Evolutionary conservation across 208 protist species (phyloP).

Genomic region (Trypanosomatidae sp.): DNA sequence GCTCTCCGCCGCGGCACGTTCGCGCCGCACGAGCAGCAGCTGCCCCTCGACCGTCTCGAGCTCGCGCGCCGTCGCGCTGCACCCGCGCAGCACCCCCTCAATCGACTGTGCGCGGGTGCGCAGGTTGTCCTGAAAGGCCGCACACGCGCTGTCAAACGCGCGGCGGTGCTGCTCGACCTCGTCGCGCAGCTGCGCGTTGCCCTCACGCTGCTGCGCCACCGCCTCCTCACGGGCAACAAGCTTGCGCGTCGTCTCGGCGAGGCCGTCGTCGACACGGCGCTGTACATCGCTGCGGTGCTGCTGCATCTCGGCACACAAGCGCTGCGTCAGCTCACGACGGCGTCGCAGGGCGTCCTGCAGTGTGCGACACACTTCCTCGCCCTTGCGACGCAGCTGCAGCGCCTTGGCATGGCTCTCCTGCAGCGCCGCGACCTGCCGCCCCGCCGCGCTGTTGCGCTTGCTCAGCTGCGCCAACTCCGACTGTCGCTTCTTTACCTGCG

Average conservation of each 20-base stretch:
- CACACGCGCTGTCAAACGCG: background rate
- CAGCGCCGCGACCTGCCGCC: constrained; percentile 17
- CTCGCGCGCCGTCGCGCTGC: constrained; percentile 19
- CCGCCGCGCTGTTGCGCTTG: constrained; percentile 20
- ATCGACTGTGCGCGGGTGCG: constrained; percentile 19
- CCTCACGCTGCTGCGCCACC: background rate
- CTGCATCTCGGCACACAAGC: constrained; percentile 38
- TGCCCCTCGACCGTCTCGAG: constrained; percentile 35
- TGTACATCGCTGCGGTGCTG: constrained; percentile 19
- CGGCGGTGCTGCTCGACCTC: background rate
- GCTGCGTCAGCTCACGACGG: constrained; percentile 26
- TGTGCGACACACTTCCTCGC: constrained; percentile 24
- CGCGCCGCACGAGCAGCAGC: constrained; percentile 25
- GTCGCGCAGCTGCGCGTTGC: background rate
- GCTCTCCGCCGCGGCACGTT: constrained; percentile 25
- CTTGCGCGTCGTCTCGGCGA: background rate
- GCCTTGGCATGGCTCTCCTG: constrained; percentile 12
- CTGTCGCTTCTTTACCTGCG: constrained; percentile 47
- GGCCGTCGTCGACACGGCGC: constrained; percentile 15
- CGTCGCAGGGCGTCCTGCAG: constrained; percentile 34
- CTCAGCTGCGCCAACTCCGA: constrained; percentile 39
- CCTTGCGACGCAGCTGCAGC: constrained; percentile 9
- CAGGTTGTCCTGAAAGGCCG: constrained; percentile 8
- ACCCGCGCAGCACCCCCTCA: constrained; percentile 29
- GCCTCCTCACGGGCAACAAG: background rate